These are phyloP conservation scores for Fusarium cicatricum DNA, from an alignment of 2,329 filamentous ascomycete species.

Conservation along the genomic window DNA sequence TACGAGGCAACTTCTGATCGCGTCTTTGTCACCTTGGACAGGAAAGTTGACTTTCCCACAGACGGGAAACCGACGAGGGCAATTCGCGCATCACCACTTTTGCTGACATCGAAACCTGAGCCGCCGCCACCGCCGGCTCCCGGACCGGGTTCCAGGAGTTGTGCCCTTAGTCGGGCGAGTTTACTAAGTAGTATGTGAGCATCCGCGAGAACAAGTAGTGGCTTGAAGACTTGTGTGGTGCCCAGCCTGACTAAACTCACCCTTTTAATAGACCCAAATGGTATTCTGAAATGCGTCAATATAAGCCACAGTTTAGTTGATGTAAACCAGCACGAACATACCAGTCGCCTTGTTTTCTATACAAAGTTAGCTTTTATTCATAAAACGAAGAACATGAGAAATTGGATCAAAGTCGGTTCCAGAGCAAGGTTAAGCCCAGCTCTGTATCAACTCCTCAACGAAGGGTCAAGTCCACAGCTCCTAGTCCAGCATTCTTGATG, in stretches of 20 bases:
- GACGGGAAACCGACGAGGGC: slow-evolving; percentile 98
- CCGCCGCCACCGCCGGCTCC: slow-evolving; percentile 82
- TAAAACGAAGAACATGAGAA: not conserved
- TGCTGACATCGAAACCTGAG: slow-evolving; percentile 90
- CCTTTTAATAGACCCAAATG: slow-evolving; percentile 97
- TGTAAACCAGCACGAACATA: slow-evolving; percentile 56
- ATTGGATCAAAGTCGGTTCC: no score
- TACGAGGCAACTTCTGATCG: slow-evolving; percentile 96
- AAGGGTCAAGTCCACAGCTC: not conserved
- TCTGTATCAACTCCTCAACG: not conserved
- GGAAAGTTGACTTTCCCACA: slow-evolving; percentile 96
- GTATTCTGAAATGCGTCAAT: slow-evolving; percentile 73
- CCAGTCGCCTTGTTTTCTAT: slow-evolving; percentile 98
- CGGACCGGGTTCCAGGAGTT: slow-evolving; percentile 88
- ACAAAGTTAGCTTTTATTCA: slow-evolving; percentile 9
- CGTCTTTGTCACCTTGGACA: slow-evolving; percentile 99
- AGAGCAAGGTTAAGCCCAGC: not conserved
- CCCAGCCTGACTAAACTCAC: slow-evolving; percentile 57
- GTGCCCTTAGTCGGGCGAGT: slow-evolving; percentile 91
- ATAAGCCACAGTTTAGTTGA: not conserved
- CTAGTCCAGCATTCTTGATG: not conserved
- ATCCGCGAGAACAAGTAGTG: no score
- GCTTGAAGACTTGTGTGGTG: not conserved
- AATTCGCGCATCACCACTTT: slow-evolving; percentile 95
- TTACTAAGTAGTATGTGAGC: slow-evolving; percentile 67